Evolutionary conservation across 1,139 yeast genomes (phyloP).

Genomic region (Debaryomycetaceae sp.): DNA sequence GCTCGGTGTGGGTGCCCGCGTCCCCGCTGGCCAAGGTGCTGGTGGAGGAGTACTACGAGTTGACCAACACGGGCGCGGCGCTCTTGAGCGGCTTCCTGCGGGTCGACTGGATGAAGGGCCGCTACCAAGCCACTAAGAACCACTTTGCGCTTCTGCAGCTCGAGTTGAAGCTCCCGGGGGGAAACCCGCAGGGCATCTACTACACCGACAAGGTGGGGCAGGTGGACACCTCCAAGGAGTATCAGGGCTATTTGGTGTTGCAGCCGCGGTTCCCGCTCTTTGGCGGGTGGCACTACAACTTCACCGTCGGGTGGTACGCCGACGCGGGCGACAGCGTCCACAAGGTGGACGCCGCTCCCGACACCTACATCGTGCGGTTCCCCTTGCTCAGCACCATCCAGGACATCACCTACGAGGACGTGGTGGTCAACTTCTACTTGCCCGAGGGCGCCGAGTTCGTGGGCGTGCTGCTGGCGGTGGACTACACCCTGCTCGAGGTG

Average conservation of each 20-base stretch:
- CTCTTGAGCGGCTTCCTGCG: conserved; percentile 71
- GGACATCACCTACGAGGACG: conserved; percentile 64
- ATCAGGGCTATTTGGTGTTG: conserved; percentile 49
- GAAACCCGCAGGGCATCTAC: conserved; percentile 62
- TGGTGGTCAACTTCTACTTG: conserved; percentile 59
- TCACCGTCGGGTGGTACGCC: conserved; percentile 89
- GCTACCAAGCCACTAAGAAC: conserved; percentile 36
- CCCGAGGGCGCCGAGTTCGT: conserved; percentile 83
- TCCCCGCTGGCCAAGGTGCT: conserved; percentile 35
- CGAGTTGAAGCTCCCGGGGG: conserved; percentile 16
- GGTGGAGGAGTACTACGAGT: conserved; percentile 82
- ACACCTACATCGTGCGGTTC: conserved; percentile 57
- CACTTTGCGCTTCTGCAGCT: conserved; percentile 52
- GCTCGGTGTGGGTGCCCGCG: conserved; percentile 71
- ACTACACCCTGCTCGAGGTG: conserved; percentile 30
- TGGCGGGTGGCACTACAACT: conserved; percentile 96
- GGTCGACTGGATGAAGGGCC: conserved; percentile 64
- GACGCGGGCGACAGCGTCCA: conserved; percentile 51
- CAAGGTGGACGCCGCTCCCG: conserved; percentile 28
- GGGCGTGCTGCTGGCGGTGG: conserved; percentile 56
- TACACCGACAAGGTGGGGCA: conserved; percentile 89
- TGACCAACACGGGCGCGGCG: conserved; percentile 71
- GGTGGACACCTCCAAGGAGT: conserved; percentile 73
- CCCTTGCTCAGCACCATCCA: conserved; percentile 73
- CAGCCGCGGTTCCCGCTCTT: conserved; percentile 89